phyloP scores from a whole-genome alignment of 441 rosid genomes.

The Metrosideros polymorpha region DNA sequence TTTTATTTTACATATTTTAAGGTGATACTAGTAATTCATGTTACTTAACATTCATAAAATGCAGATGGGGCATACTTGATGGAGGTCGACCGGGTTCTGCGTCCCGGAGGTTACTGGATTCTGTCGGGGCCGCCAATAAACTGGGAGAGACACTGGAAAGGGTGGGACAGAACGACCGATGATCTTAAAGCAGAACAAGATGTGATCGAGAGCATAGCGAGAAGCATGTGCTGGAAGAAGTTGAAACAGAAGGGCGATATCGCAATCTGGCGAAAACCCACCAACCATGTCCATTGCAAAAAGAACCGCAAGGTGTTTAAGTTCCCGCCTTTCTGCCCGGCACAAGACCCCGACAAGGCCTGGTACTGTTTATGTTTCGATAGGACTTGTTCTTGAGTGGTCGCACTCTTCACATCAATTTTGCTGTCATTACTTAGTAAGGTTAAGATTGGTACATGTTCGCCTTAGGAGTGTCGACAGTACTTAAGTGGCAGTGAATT shows the following conservation, averaged over 20 bases:
- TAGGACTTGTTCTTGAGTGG: neutral
- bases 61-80: conserved; percentile 10
- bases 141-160: conserved; percentile 15
- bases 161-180: conserved; percentile 4
- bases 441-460: neutral
- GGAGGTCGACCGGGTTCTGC: conserved; percentile 13
- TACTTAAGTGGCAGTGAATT: neutral
- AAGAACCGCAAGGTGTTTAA: conserved; percentile 6
- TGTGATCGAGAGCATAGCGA: conserved; percentile 4
- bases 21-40: neutral
- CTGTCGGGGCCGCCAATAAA: conserved; percentile 14
- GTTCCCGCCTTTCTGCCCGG: conserved; percentile 11
- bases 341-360: conserved; percentile 4
- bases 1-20: neutral
- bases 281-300: conserved; percentile 12
- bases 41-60: neutral
- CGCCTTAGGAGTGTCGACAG: neutral
- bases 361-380: neutral
- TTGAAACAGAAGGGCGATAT: conserved; percentile 8
- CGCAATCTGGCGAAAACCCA: conserved; percentile 13
- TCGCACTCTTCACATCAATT: neutral
- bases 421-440: neutral
- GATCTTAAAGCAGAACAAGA: conserved; percentile 9
- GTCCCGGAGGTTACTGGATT: conserved; percentile 15
- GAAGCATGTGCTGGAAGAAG: conserved; percentile 13